Percentiles rank a stretch among this genome's conserved stretches.
These are phyloP conservation scores for Glutinoglossum americanum DNA, from an alignment of 495 filamentous ascomycete genomes.

Conservation along the genomic window DNA sequence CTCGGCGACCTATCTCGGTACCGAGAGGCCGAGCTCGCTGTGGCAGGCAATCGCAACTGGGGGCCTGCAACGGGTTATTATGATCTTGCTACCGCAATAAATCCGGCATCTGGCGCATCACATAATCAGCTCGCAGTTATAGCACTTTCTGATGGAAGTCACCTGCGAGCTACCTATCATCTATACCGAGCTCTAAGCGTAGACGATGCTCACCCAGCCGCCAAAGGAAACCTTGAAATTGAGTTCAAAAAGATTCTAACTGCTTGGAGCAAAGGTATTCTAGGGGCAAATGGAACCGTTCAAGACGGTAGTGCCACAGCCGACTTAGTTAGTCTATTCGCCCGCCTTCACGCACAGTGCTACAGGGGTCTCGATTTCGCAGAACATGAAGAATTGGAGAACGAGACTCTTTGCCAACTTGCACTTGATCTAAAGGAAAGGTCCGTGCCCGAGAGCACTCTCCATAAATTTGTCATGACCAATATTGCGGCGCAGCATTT, in stretches of 20 bases:
- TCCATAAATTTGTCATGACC: slow-evolving; percentile 63
- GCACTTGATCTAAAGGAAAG: slow-evolving; percentile 49
- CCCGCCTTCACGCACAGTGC: slow-evolving; percentile 69
- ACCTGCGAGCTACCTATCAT: slow-evolving; percentile 70
- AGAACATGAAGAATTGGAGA: slow-evolving; percentile 66
- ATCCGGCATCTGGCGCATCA: slow-evolving; percentile 55
- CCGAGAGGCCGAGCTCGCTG: slow-evolving; percentile 44
- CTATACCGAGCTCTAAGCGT: slow-evolving; percentile 63
- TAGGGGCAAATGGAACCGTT: slow-evolving; percentile 25
- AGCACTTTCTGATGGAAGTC: slow-evolving; percentile 47
- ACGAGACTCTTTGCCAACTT: slow-evolving; percentile 60
- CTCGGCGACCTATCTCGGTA: slow-evolving; percentile 87
- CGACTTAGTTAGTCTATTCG: slow-evolving; percentile 56
- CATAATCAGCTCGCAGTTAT: slow-evolving; percentile 84
- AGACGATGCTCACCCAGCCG: slow-evolving; percentile 48
- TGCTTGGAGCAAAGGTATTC: slow-evolving; percentile 35
- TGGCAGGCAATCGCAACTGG: slow-evolving; percentile 46
- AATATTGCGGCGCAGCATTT: slow-evolving; percentile 70
- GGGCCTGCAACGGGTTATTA: slow-evolving; percentile 71
- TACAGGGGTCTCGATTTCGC: slow-evolving; percentile 49
- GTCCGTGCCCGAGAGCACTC: slow-evolving; percentile 32
- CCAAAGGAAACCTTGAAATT: slow-evolving; percentile 50
- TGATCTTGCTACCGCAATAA: slow-evolving; percentile 52
- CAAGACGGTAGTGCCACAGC: slow-evolving; percentile 28
- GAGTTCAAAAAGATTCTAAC: slow-evolving; percentile 54